A percentile compares a stretch with the other conserved stretches of the same genome.
phyloP scores from a whole-genome alignment of 257 asterid genomes.

The Rubia yunnanensis region DNA sequence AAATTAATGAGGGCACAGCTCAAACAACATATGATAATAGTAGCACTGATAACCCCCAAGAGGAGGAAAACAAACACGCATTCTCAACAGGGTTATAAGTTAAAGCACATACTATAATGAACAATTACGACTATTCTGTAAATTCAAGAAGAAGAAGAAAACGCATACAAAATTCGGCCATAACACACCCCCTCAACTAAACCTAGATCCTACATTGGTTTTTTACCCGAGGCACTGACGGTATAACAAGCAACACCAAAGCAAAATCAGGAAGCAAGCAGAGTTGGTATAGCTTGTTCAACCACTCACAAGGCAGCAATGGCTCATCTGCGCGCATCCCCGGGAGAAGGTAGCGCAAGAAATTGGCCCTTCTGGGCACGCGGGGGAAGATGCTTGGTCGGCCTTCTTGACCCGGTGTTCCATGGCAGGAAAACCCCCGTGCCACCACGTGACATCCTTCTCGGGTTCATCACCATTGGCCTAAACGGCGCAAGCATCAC shows the following conservation, averaged over 20 bases:
- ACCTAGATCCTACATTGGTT: constrained; percentile 32
- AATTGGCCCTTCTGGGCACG: constrained; percentile 72
- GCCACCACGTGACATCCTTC: constrained; percentile 62
- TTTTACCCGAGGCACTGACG: constrained; percentile 19
- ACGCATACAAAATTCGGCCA: constrained; percentile 30
- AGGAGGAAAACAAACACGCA: not conserved
- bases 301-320: constrained; percentile 17
- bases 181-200: constrained; percentile 29
- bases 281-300: constrained; percentile 11
- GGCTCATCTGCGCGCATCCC: constrained; percentile 23
- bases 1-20: not conserved
- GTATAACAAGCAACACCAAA: constrained; percentile 16
- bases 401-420: constrained; percentile 54
- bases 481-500: constrained; percentile 64
- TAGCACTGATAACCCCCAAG: not conserved
- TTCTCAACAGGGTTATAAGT: not conserved
- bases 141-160: constrained; percentile 12
- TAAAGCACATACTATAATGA: not conserved
- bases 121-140: constrained; percentile 11
- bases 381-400: constrained; percentile 75
- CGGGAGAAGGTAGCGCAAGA: constrained; percentile 56
- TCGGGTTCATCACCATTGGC: constrained; percentile 43
- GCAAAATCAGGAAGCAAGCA: constrained; percentile 9
- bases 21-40: not conserved
- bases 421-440: constrained; percentile 94